Evolutionary conservation across 169 alveolate species (phyloP).

Genomic region (Theileria sp.): DNA sequence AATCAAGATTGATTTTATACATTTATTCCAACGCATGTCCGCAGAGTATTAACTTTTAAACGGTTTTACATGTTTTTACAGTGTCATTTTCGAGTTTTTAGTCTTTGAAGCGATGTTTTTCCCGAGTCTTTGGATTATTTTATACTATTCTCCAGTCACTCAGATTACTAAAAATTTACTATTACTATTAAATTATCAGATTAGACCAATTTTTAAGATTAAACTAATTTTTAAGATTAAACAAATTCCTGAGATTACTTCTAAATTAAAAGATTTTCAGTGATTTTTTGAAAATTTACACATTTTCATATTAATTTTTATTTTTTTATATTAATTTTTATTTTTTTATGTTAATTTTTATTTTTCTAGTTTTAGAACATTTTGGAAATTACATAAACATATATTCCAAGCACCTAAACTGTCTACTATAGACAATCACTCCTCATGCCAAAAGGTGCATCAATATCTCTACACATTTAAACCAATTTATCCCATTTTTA

Average conservation of each 20-base stretch:
- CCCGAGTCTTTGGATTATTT: neutral
- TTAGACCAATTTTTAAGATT: no score
- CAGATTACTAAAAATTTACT: no score
- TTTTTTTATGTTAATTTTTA: neutral
- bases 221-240: no score
- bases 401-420: conserved; percentile 17
- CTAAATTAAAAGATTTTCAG: no score
- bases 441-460: conserved; percentile 27
- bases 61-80: neutral
- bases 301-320: no score
- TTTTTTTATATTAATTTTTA: neutral
- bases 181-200: no score
- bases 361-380: no score
- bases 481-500: neutral
- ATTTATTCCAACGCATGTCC: conserved; percentile 1
- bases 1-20: neutral
- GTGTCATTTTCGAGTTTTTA: neutral
- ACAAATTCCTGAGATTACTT: no score
- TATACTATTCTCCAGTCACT: no score
- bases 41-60: neutral
- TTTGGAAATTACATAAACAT: neutral
- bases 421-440: conserved; percentile 21
- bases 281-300: neutral
- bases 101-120: neutral
- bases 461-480: neutral